Evolutionary conservation across 2,329 filamentous ascomycete genomes (phyloP), one percentile per base, ranked within the genome.

Genomic region (Pyricularia grisea): DNA sequence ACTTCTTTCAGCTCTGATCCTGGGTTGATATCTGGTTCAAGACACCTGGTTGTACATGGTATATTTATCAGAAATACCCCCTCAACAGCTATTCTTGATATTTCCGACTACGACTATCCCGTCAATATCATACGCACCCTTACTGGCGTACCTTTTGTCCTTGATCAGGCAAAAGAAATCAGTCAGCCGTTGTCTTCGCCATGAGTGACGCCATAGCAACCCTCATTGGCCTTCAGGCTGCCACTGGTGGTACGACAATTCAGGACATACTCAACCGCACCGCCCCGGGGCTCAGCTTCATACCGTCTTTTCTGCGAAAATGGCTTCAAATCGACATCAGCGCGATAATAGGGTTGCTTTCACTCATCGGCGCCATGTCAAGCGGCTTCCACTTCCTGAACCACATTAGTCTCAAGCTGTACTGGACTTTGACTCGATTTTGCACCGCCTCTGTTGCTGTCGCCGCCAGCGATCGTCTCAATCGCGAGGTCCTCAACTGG

Each of bases 401-500:
- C 17, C 58, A 55, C 12, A 68, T 76, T 2, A 74, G 73, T 1
- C 70, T 72, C 23, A 76, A 76, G 69, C 17, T 79, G 31, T 79
- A 78, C 70, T 79, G 77, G 75, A 78, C 75, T 74, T 71, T 79
- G 4, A 75, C 78, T 2, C 73, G 75, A 2, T 79, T 79, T 71
- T 75, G 79, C 68, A 79, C 78, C 0, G 76, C 78, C 2, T 77
- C 78, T 4, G 76, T 80, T 23, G 78, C 77, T 27, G 77, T 80
- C 66, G 74, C 75, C 1, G 76, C 75, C n/a, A 75, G 74, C 50
- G 78, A 80, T 71, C 74, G 76, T 7, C 76, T 80, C 64, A 80
- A 79, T 71, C 73, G 75, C 7, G 78, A 80, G 65, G 77, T 79
- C 4, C 72, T 80, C 66, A 78, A 78, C 73, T 80, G 78, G 78